These are phyloP conservation scores for Russula emetica DNA, from an alignment of 768 basidiomycete species.

Conservation along the genomic window DNA sequence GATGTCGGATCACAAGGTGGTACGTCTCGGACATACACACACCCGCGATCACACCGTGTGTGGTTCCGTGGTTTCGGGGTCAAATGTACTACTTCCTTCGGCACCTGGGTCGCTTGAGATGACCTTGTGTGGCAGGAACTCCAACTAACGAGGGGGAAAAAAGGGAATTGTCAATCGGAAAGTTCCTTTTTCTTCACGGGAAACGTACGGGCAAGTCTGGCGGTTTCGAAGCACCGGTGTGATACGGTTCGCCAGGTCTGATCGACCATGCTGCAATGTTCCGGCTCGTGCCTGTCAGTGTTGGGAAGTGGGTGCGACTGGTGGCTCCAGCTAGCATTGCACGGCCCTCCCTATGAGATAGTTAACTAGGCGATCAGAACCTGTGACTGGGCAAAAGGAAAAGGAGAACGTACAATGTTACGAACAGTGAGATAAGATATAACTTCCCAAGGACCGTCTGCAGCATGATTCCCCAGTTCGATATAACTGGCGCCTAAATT, in stretches of 20 bases:
- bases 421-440: slow-evolving; percentile 34
- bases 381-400: background rate
- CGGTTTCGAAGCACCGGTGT: background rate
- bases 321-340: background rate
- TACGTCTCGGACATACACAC: background rate
- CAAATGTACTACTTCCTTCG: background rate
- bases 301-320: slow-evolving; percentile 13
- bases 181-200: background rate
- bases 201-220: slow-evolving; percentile 1
- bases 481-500: slow-evolving; percentile 24
- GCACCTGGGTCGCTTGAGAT: background rate
- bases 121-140: background rate
- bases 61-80: background rate
- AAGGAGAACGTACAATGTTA: slow-evolving; percentile 30
- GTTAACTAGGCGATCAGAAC: background rate
- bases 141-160: background rate
- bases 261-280: background rate
- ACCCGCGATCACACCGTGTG: background rate
- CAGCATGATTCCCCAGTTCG: slow-evolving; percentile 32
- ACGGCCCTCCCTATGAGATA: slow-evolving; percentile 15
- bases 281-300: background rate
- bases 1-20: background rate
- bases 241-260: background rate
- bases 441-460: slow-evolving; percentile 33
- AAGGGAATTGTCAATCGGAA: background rate